Percentiles rank a stretch among this genome's conserved stretches.
Evolutionary conservation across 2,329 filamentous ascomycete genomes (phyloP).

Genomic region (Trichoderma koningiopsis): DNA sequence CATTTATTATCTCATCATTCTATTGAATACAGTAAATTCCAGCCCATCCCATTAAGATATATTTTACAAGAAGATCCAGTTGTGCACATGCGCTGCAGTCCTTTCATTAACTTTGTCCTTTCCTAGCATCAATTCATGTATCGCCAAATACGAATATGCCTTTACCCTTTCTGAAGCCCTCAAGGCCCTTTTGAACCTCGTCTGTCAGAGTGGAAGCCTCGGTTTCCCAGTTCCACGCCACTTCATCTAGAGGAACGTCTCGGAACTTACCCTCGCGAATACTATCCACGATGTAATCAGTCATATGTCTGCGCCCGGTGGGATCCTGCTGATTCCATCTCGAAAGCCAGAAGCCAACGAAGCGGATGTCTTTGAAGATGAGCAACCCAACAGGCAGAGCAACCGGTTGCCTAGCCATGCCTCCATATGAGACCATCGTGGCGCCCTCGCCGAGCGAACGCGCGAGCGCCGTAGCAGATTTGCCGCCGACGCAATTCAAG

Average conservation of each 20-base stretch:
- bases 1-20: background rate
- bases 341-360: conserved; percentile 94
- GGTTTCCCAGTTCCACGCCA: conserved; percentile 83
- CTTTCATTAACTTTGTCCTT: background rate
- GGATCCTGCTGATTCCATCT: conserved; percentile 80
- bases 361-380: conserved; percentile 90
- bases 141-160: conserved; percentile 81
- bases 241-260: conserved; percentile 79
- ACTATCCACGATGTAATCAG: conserved; percentile 80
- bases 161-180: conserved; percentile 85
- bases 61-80: background rate
- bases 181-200: conserved; percentile 79
- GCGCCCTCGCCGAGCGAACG: conserved; percentile 69
- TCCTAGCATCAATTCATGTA: conserved; percentile 42
- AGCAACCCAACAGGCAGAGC: conserved; percentile 78
- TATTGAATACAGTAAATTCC: background rate
- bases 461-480: conserved; percentile 76
- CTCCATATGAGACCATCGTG: conserved; percentile 89
- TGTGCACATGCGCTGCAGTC: too few species aligned
- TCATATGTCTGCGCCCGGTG: conserved; percentile 72
- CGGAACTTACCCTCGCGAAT: conserved; percentile 75
- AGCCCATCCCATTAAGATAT: background rate
- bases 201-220: conserved; percentile 67
- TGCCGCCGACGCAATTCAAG: conserved; percentile 92
- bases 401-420: conserved; percentile 88